Evolutionary conservation across 768 basidiomycete genomes (phyloP).

Genomic region (Naganishia randhawae): DNA sequence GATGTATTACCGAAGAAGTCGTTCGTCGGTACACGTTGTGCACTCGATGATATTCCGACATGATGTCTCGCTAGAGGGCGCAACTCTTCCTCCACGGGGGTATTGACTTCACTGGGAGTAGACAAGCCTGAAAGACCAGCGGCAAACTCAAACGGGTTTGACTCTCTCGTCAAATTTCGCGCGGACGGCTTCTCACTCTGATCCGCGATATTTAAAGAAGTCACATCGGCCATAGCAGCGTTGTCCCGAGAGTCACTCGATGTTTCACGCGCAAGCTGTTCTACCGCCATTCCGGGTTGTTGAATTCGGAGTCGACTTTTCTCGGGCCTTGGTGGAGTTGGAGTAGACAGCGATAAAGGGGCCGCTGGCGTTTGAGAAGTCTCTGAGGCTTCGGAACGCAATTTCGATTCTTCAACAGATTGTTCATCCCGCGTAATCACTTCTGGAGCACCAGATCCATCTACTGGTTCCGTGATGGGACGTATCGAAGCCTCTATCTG

Average conservation of each 20-base stretch:
- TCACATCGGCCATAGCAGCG: background rate
- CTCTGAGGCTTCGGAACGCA: background rate
- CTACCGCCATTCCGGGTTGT: background rate
- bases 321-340: constrained; percentile 1
- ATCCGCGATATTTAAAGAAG: background rate
- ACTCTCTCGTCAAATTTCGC: background rate
- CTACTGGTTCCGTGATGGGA: background rate
- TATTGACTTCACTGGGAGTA: background rate
- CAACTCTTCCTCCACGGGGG: too few relatives aligned
- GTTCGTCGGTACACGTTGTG: background rate
- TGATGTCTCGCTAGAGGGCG: too few relatives aligned
- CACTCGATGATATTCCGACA: background rate
- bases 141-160: background rate
- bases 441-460: background rate
- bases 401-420: too few relatives aligned
- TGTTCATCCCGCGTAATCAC: background rate
- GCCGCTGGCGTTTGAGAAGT: too few relatives aligned
- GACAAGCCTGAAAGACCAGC: background rate
- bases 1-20: background rate
- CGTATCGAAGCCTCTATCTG: background rate
- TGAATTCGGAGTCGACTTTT: background rate
- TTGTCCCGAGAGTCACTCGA: background rate
- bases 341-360: background rate
- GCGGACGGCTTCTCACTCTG: background rate
- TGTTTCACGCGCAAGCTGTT: background rate